Conservation (phyloP, 2,329 filamentous ascomycete genomes). For the Davidsoniella virescens region DNA sequence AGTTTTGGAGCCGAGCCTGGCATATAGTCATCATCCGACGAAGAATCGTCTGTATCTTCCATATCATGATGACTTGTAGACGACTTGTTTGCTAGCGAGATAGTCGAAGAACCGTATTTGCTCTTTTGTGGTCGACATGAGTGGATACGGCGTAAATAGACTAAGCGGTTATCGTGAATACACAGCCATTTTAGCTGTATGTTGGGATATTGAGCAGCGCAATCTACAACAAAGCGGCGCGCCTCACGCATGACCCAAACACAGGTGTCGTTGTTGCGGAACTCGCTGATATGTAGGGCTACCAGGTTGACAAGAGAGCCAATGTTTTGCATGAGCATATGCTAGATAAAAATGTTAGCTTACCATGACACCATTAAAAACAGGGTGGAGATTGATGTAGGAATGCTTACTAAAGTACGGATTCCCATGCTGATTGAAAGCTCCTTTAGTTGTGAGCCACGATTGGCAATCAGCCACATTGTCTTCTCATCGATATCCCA, state of each 20-base stretch:
- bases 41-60: no score
- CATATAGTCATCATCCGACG: no score
- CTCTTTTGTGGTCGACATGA: no score
- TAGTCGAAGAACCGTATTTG: no score
- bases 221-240: conserved; percentile 42
- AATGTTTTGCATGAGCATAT: conserved; percentile 39
- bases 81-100: no score
- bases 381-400: neutral
- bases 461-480: conserved; percentile 34
- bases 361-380: no score
- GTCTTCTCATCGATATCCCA: conserved; percentile 45
- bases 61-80: no score
- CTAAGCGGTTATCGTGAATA: conserved; percentile 26
- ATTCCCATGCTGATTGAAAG: conserved; percentile 39
- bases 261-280: conserved; percentile 40
- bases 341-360: conserved; percentile 22
- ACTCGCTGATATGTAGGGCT: conserved; percentile 38
- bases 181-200: conserved; percentile 43
- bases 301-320: conserved; percentile 30
- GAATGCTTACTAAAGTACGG: conserved; percentile 32
- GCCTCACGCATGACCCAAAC: conserved; percentile 40
- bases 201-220: conserved; percentile 35
- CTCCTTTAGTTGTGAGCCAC: conserved; percentile 35
- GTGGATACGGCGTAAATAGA: no score
- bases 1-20: no score